These are phyloP conservation scores for Chalciporus piperatoides DNA, from an alignment of 1,284 basidiomycete species.

Conservation along the genomic window DNA sequence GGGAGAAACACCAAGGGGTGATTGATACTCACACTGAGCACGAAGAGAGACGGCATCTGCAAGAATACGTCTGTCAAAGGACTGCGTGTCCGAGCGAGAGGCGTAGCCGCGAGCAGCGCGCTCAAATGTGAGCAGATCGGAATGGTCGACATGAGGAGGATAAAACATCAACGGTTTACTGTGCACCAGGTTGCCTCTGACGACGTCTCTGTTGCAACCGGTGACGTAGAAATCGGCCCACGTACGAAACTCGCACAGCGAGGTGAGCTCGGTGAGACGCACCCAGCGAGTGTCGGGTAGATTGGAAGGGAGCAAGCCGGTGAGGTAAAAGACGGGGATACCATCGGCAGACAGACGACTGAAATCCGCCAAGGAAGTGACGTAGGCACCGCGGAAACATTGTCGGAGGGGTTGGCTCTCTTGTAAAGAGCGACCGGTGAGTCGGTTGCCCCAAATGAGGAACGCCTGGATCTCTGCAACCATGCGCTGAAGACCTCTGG, in stretches of 20 bases:
- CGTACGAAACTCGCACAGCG: not conserved
- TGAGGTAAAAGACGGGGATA: slow-evolving; percentile 5
- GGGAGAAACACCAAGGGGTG: no score
- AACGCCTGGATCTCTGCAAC: slow-evolving; percentile 6
- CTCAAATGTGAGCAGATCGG: not conserved
- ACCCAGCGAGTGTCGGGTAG: not conserved
- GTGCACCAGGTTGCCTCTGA: slow-evolving; percentile 1
- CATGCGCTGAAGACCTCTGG: not conserved
- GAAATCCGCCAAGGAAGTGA: not conserved
- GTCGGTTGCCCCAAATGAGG: not conserved
- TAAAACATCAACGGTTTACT: slow-evolving; percentile 10
- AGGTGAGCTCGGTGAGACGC: not conserved
- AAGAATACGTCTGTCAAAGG: not conserved
- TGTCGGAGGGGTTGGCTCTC: not conserved
- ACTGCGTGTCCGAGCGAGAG: not conserved
- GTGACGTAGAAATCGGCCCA: not conserved
- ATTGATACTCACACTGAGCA: no score
- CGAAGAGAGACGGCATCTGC: not conserved
- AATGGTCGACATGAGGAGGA: not conserved
- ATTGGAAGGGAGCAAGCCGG: not conserved
- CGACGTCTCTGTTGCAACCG: not conserved
- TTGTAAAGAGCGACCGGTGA: slow-evolving; percentile 1
- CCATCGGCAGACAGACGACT: not conserved
- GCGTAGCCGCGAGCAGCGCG: slow-evolving; percentile 1
- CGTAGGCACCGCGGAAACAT: slow-evolving; percentile 6